These are phyloP conservation scores for Astrocystis sublimbata DNA, from an alignment of 495 filamentous ascomycete species.

Conservation along the genomic window DNA sequence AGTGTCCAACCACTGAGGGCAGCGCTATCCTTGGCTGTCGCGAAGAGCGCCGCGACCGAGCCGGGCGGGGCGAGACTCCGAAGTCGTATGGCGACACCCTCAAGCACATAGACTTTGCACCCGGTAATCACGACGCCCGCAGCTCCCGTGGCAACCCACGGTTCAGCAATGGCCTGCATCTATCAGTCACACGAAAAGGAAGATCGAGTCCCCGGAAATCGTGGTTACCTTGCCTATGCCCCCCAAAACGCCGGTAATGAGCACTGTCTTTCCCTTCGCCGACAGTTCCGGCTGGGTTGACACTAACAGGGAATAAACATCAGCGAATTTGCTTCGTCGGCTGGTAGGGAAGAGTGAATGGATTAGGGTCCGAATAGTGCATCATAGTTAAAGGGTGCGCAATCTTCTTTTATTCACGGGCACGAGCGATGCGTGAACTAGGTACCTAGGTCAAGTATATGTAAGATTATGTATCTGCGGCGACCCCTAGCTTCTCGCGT, in stretches of 20 bases:
- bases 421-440: conserved; percentile 8
- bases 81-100: conserved; percentile 26
- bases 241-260: conserved; percentile 44
- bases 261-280: conserved; percentile 39
- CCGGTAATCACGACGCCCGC: conserved; percentile 38
- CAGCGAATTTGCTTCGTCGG: conserved; percentile 27
- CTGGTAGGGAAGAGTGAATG: conserved; percentile 23
- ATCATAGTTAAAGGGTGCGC: conserved; percentile 12
- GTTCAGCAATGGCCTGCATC: conserved; percentile 21
- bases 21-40: conserved; percentile 38
- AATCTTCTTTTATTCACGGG: conserved; percentile 4
- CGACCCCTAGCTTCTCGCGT: not conserved
- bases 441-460: conserved; percentile 5
- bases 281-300: conserved; percentile 36
- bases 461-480: not conserved
- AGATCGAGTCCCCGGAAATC: not conserved
- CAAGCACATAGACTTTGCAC: conserved; percentile 30
- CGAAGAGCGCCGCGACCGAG: conserved; percentile 36
- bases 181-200: conserved; percentile 7
- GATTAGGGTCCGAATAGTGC: conserved; percentile 22
- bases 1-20: conserved; percentile 39
- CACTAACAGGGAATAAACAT: conserved; percentile 41
- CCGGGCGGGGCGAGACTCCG: conserved; percentile 18
- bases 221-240: conserved; percentile 36
- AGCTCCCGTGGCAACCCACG: conserved; percentile 37